phyloP scores from a whole-genome alignment of 805 yeast species.

The Candida sithepensis region DNA sequence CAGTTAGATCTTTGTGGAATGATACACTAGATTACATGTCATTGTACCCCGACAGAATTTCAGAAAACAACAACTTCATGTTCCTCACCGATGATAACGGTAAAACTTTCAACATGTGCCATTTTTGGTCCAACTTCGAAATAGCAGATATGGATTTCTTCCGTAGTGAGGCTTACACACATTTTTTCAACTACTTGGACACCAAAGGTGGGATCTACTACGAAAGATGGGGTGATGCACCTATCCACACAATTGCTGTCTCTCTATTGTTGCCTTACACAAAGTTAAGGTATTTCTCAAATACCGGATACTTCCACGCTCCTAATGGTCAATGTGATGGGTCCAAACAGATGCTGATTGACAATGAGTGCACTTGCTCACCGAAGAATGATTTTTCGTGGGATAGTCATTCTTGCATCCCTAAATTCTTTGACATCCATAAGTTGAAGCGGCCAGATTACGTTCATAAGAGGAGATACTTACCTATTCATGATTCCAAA shows the following conservation, averaged over 20 bases:
- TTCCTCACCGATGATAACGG: slow-evolving; percentile 47
- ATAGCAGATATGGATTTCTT: slow-evolving; percentile 56
- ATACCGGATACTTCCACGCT: slow-evolving; percentile 52
- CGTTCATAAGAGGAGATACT: slow-evolving; percentile 22
- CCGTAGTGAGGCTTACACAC: slow-evolving; percentile 49
- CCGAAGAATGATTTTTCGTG: slow-evolving; percentile 47
- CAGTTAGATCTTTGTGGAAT: slow-evolving; percentile 49
- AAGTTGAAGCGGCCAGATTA: slow-evolving; percentile 26
- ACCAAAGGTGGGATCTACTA: slow-evolving; percentile 63
- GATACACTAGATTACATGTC: slow-evolving; percentile 44
- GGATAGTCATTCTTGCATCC: slow-evolving; percentile 46
- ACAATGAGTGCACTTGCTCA: slow-evolving; percentile 50
- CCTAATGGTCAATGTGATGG: slow-evolving; percentile 64
- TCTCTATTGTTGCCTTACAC: slow-evolving; percentile 27
- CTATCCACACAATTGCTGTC: slow-evolving; percentile 31
- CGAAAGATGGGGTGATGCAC: slow-evolving; percentile 50
- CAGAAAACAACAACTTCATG: slow-evolving; percentile 43
- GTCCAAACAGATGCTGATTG: slow-evolving; percentile 39
- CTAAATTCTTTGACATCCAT: slow-evolving; percentile 39
- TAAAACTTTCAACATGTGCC: slow-evolving; percentile 49
- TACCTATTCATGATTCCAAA: slow-evolving; percentile 25
- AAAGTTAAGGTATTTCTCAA: slow-evolving; percentile 37
- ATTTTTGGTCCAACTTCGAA: slow-evolving; percentile 66
- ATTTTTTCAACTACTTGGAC: slow-evolving; percentile 57
- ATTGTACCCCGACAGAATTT: slow-evolving; percentile 41